Evolutionary conservation across 2,329 filamentous ascomycete genomes (phyloP).

Genomic region (Fusarium staphyleae): DNA sequence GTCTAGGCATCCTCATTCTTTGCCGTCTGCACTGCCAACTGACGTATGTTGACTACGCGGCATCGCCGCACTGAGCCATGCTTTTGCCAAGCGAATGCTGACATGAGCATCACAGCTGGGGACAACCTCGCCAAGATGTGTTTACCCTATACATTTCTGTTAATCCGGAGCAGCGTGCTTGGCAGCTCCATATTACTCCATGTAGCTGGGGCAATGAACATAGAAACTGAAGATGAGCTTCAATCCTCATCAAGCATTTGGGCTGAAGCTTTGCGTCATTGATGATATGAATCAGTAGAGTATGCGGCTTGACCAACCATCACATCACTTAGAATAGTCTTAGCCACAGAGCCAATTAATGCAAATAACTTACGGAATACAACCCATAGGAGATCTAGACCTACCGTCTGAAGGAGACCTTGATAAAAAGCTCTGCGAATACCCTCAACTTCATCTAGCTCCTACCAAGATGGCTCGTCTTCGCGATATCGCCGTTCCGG

Average conservation of each 20-base stretch:
- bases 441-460: constrained; percentile 1
- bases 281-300: too few species aligned
- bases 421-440: not conserved
- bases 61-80: constrained; percentile 25
- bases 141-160: not conserved
- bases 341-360: too few species aligned
- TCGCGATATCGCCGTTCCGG: constrained; percentile 11
- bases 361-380: not conserved
- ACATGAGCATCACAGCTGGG: too few species aligned
- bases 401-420: too few species aligned
- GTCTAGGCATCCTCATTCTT: constrained; percentile 24
- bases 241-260: not conserved
- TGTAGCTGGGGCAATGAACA: not conserved
- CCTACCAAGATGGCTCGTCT: not conserved
- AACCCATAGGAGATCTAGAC: not conserved
- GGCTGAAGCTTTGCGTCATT: too few species aligned
- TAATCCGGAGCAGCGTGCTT: not conserved
- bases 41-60: constrained; percentile 34
- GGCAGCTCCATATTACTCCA: constrained; percentile 3
- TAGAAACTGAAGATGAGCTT: constrained; percentile 6
- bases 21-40: constrained; percentile 22
- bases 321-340: too few species aligned
- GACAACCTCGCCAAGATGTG: constrained; percentile 12
- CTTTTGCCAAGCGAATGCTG: constrained; percentile 21
- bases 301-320: too few species aligned